Percentiles rank a stretch among this genome's conserved stretches.
phyloP scores from a whole-genome alignment of 2,329 filamentous ascomycete genomes.

The Fusarium pseudocircinatum region DNA sequence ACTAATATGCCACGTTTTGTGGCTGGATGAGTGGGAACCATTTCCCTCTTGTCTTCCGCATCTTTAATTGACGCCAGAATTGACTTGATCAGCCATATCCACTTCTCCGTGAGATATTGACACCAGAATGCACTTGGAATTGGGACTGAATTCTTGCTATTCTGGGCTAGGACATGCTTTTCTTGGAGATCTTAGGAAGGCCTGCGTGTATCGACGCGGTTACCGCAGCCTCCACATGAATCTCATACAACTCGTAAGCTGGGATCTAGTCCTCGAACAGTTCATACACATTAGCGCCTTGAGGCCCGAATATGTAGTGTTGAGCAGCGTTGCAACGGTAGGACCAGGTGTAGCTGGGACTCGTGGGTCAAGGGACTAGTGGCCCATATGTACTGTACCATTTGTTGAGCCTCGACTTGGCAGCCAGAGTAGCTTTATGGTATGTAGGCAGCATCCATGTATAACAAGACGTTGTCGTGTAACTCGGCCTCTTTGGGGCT shows the following conservation, averaged over 20 bases:
- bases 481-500: background rate
- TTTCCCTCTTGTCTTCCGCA: background rate
- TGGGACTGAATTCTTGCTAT: background rate
- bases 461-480: background rate
- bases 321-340: background rate
- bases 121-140: background rate
- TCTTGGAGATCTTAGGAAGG: background rate
- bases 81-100: background rate
- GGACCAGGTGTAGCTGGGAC: background rate
- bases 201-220: background rate
- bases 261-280: background rate
- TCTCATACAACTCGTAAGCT: background rate
- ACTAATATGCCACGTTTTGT: slow-evolving; percentile 4
- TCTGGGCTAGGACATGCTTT: background rate
- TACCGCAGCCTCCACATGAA: slow-evolving; percentile 11
- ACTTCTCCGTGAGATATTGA: background rate
- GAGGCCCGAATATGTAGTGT: background rate
- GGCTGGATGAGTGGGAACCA: slow-evolving; percentile 1
- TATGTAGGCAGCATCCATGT: background rate
- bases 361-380: background rate
- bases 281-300: background rate
- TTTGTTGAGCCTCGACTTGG: slow-evolving; percentile 16
- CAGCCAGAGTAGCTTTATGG: background rate
- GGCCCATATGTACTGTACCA: background rate
- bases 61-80: background rate